Percentiles rank a stretch among this genome's conserved stretches.
Conservation (phyloP, 2,329 filamentous ascomycete species). For the Rachicladosporium sp. region DNA sequence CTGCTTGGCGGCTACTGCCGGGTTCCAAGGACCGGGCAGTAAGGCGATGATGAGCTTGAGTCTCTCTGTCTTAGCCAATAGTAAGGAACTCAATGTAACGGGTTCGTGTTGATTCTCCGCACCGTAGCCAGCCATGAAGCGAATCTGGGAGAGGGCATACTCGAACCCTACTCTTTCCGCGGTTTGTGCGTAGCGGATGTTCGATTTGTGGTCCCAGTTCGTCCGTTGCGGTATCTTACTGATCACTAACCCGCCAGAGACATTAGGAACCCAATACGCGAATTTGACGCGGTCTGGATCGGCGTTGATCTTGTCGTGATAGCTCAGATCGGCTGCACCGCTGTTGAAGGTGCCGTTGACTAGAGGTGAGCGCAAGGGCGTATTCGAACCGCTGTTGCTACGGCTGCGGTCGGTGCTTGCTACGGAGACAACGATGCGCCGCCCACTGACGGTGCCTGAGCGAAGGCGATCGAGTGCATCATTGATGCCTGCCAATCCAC, state of each 20-base stretch:
- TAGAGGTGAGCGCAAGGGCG: conserved; percentile 4
- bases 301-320: conserved; percentile 29
- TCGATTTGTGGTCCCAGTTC: conserved; percentile 37
- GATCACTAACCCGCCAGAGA: conserved; percentile 41
- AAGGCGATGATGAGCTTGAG: conserved; percentile 42
- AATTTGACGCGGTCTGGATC: conserved; percentile 35
- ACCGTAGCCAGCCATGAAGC: conserved; percentile 38
- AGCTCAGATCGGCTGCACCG: conserved; percentile 11
- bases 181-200: conserved; percentile 37
- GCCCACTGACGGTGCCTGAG: conserved; percentile 53
- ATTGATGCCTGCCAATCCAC: conserved; percentile 56
- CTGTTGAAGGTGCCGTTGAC: conserved; percentile 9
- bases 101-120: conserved; percentile 39
- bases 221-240: conserved; percentile 41
- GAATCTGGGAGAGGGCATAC: conserved; percentile 40
- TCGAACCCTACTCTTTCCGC: conserved; percentile 40
- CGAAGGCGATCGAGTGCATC: conserved; percentile 53
- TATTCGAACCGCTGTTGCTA: conserved; percentile 8
- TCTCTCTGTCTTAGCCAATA: conserved; percentile 35
- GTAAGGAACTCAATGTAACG: conserved; percentile 40
- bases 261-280: conserved; percentile 44
- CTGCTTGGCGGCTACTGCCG: conserved; percentile 41
- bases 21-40: conserved; percentile 40
- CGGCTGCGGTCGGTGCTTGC: conserved; percentile 9
- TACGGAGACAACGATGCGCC: conserved; percentile 50